Evolutionary conservation across 148 eudicot species (phyloP).

Genomic region (Cornus kousa): DNA sequence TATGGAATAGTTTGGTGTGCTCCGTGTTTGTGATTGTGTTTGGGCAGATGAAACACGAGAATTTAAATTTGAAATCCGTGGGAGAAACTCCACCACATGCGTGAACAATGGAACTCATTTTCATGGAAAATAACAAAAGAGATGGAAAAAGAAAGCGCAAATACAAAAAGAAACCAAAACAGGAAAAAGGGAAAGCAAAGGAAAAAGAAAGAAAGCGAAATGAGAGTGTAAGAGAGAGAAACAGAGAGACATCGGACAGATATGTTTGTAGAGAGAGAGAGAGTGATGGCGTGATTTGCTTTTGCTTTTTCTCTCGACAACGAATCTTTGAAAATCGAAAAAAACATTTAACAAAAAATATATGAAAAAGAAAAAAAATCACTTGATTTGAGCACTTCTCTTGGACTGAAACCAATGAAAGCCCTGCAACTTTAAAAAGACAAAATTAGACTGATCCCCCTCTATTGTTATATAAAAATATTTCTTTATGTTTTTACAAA

Average conservation of each 20-base stretch:
- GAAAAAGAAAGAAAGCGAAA: not conserved
- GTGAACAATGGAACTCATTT: not conserved
- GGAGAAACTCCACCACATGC: not conserved
- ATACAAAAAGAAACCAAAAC: no score
- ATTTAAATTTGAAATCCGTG: not conserved
- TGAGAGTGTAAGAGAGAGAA: not conserved
- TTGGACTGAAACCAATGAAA: not conserved
- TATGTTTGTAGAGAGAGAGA: constrained; percentile 11
- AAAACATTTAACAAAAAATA: not conserved
- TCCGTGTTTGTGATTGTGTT: not conserved
- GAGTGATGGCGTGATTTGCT: constrained; percentile 28
- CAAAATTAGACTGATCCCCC: not conserved
- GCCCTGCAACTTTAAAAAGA: no score
- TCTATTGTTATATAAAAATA: not conserved
- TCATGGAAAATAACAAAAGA: not conserved
- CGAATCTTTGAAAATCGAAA: constrained; percentile 44
- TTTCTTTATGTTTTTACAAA: no score
- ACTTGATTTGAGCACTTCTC: constrained; percentile 1
- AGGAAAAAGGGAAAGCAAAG: not conserved
- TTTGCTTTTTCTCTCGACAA: constrained; percentile 40
- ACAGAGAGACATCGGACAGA: not conserved
- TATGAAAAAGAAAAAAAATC: not conserved
- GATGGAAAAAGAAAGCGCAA: not conserved
- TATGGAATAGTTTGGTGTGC: no score
- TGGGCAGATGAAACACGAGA: not conserved